Evolutionary conservation across 768 basidiomycete genomes (phyloP).

Genomic region (Leccinum olivaceopallidum): DNA sequence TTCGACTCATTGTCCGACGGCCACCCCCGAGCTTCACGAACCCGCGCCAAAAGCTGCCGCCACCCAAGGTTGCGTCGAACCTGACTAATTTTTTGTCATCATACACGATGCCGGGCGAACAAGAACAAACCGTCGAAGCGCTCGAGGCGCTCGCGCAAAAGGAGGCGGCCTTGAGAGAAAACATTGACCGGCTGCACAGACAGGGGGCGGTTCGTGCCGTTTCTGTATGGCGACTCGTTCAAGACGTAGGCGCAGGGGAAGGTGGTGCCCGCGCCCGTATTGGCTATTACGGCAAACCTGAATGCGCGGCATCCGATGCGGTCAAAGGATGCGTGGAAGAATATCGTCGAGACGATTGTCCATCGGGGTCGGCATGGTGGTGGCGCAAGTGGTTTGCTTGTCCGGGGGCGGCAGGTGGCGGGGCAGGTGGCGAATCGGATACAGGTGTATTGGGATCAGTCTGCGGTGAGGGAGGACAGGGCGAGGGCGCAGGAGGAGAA

Average conservation of each 20-base stretch:
- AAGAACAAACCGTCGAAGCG: conserved; percentile 42
- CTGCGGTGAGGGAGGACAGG: conserved; percentile 62
- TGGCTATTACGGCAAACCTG: conserved; percentile 13
- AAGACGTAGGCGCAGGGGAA: conserved; percentile 8
- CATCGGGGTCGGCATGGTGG: conserved; percentile 22
- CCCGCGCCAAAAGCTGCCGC: conserved; percentile 64
- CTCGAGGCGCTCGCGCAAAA: background rate
- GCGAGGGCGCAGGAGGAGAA: conserved; percentile 63
- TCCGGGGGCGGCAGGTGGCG: conserved; percentile 45
- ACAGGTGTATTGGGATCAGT: conserved; percentile 72
- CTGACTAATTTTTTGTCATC: conserved; percentile 60
- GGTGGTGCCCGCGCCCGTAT: conserved; percentile 4
- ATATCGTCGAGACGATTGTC: conserved; percentile 50
- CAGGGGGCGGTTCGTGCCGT: conserved; percentile 40
- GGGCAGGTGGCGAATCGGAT: conserved; percentile 62
- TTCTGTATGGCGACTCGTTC: conserved; percentile 35
- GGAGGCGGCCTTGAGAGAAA: too few relatives aligned
- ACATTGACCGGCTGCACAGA: too few relatives aligned
- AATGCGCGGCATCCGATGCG: conserved; percentile 28
- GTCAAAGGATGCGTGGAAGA: conserved; percentile 55
- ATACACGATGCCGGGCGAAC: conserved; percentile 54
- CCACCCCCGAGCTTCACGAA: conserved; percentile 63
- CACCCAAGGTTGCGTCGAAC: conserved; percentile 51
- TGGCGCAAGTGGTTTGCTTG: conserved; percentile 3
- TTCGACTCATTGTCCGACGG: conserved; percentile 63